Evolutionary conservation across 2,329 filamentous ascomycete genomes (phyloP), one percentile per base, ranked within the genome.

Genomic region (Helminthosporium solani): DNA sequence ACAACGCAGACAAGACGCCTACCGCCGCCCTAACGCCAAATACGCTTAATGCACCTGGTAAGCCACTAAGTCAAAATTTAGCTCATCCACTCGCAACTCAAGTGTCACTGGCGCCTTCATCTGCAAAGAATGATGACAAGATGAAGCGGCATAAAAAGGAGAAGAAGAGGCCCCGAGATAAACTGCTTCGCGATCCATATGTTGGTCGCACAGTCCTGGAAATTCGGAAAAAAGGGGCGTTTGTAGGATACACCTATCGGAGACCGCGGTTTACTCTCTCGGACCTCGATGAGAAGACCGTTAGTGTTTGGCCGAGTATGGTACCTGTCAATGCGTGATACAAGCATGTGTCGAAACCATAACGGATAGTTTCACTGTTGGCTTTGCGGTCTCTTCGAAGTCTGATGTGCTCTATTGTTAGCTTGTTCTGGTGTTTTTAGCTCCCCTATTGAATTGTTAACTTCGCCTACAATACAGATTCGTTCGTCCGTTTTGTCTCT

Each of bases 221-320:
- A 56, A 79, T 94, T 53, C 81, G 94, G 48, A 95, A 92, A 71
- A 81, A 80, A 65, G 87, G 82, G 20, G 90, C 90, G 0, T 97
- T 97, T 69, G 71, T 95, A 50, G 92, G 92, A 1, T 99, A 99
- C 66, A 89, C 87, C 2, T 97, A 94, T 77, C 81, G 84, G 11
- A 75, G 84, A 37, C 76, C 76, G 3, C 49, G 44, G 0, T 67
- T 67, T 33, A 61, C 60, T 12, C 38, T 70, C 28, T 44, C 53
- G 0, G 66, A 68, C 28, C 41, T 66, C 38, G 64, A 67, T 15
- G 50, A 60, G 7, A 58, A 35, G 37, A 44, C 33, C 8, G 30
- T 37, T 23, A 2, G 46, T 12, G 33, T 35, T 23, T 47, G 37
- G 25, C 36, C 47, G 27, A 41, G 18, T 12, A 33, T 47, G 35